Base-by-base conservation (phyloP, 2,329 filamentous ascomycete species). In the Fusarium succisae region DNA sequence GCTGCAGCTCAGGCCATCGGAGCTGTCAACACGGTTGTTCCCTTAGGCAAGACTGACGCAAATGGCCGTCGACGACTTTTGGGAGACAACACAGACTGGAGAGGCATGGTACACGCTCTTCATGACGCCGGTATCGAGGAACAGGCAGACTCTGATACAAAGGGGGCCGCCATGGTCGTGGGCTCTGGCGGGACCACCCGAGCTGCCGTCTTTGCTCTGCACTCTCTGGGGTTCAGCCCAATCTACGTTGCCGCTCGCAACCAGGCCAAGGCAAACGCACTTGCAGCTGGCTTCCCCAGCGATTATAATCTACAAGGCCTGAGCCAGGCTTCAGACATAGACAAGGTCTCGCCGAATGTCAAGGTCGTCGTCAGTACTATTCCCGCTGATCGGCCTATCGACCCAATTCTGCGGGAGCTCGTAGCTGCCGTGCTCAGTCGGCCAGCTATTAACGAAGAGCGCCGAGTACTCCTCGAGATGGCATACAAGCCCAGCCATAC, bases 71-170 rank as follows among this genome's bases (percentile, higher is more conserved):
- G 83, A 55, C 88, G 86, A 8, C 89, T 98, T 7, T 82, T 93
- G 22, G 96, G 96, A 48, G 93, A 95, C 81, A 99, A 99, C 83
- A 99, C 96, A 18, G 96, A 99, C 84, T 99, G 95, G 93, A 89
- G 91, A 79, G 96, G 96, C 71, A 99, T 99, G 91, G 91, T 93
- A 6, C 90, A 93, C 76, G 92, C 94, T 8, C 88, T 99, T 26
- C 90, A 89, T 65, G 89, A 90, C 47, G 91, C 90, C 5, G 94
- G 94, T 13, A 86, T 93, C 44, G 84, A 84, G 26, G 55, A 72
- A 70, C 82, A 75, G 77, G 80, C 79, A 61, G 60, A 68, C 41
- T 26, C 70, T 39, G 70, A 63, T 54, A 88, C 91, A 70, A 95
- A 89, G 35, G 89, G 98, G 47, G 89, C 91, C 63, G 96, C 90